Percentiles rank a stretch among this genome's conserved stretches.
phyloP scores from a whole-genome alignment of 176 grass and related monocot genomes.

The Tillandsia leiboldiana region DNA sequence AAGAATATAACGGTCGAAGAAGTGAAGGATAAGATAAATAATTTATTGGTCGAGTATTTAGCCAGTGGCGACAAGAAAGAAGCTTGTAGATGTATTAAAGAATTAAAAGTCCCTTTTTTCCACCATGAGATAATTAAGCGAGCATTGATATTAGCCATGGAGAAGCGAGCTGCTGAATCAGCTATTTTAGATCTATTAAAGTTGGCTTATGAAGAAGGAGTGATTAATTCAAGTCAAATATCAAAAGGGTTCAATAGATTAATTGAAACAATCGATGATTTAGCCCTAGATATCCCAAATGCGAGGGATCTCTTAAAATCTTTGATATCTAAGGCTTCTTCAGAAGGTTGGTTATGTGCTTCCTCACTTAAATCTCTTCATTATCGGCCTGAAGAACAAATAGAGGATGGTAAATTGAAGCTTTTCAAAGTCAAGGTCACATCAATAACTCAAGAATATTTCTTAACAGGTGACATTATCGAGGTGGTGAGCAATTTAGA shows the following conservation, averaged over 20 bases:
- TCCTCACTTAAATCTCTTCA: slow-evolving; percentile 35
- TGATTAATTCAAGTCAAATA: slow-evolving; percentile 8
- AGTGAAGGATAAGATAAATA: slow-evolving; percentile 11
- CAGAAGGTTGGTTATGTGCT: slow-evolving; percentile 51
- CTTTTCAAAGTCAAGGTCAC: slow-evolving; percentile 25
- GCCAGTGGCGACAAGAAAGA: slow-evolving; percentile 5
- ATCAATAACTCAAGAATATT: slow-evolving; percentile 42
- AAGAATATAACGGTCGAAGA: slow-evolving; percentile 6
- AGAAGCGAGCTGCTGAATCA: neutral
- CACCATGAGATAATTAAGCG: slow-evolving; percentile 8
- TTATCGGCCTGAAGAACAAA: slow-evolving; percentile 19
- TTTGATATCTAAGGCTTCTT: slow-evolving; percentile 38
- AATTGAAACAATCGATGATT: slow-evolving; percentile 4
- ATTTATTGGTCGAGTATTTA: slow-evolving; percentile 1
- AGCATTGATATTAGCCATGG: slow-evolving; percentile 9
- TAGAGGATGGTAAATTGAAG: slow-evolving; percentile 28
- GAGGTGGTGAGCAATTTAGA: slow-evolving; percentile 30
- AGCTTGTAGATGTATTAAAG: slow-evolving; percentile 10
- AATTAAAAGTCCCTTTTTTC: slow-evolving; percentile 10
- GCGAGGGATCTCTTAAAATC: slow-evolving; percentile 28
- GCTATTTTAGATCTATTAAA: slow-evolving; percentile 9
- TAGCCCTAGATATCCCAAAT: slow-evolving; percentile 4
- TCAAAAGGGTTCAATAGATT: slow-evolving; percentile 9
- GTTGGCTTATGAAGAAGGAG: slow-evolving; percentile 4
- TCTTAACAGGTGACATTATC: slow-evolving; percentile 35